phyloP scores from a whole-genome alignment of 495 filamentous ascomycete genomes.

The Acidomyces sp. region DNA sequence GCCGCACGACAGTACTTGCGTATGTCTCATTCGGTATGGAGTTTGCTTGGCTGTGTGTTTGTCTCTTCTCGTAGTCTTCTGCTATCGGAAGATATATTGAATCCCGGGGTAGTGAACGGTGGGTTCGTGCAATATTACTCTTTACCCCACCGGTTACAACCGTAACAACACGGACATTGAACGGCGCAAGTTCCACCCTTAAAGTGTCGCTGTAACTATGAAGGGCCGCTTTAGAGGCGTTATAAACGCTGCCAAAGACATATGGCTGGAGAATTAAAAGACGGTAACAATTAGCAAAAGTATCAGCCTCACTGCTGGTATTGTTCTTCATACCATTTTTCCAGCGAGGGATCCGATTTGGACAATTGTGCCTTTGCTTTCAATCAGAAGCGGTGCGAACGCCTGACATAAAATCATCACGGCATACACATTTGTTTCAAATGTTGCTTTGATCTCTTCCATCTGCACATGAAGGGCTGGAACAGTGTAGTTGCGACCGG shows the following conservation, averaged over 20 bases:
- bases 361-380: slow-evolving; percentile 47
- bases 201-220: slow-evolving; percentile 48
- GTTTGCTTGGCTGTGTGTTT: slow-evolving; percentile 43
- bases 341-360: slow-evolving; percentile 47
- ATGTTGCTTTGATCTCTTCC: slow-evolving; percentile 37
- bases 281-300: too few relatives aligned
- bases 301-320: too few relatives aligned
- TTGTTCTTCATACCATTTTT: too few relatives aligned
- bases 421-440: slow-evolving; percentile 47
- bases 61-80: slow-evolving; percentile 37
- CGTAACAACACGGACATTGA: slow-evolving; percentile 33
- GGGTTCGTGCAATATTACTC: slow-evolving; percentile 41
- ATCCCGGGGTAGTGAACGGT: slow-evolving; percentile 35
- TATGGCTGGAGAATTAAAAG: too few relatives aligned
- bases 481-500: slow-evolving; percentile 47
- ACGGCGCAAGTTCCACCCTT: slow-evolving; percentile 40
- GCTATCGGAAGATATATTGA: slow-evolving; percentile 43
- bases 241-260: slow-evolving; percentile 38
- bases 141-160: slow-evolving; percentile 51
- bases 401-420: slow-evolving; percentile 47
- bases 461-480: slow-evolving; percentile 46
- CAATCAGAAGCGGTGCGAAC: slow-evolving; percentile 46
- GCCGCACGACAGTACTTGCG: slow-evolving; percentile 42
- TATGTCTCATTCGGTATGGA: slow-evolving; percentile 41
- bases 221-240: slow-evolving; percentile 51